Percentiles rank a stretch among this genome's conserved stretches.
phyloP scores from a whole-genome alignment of 202 grass and related monocot genomes.

The Schoenoplectus tabernaemontani region DNA sequence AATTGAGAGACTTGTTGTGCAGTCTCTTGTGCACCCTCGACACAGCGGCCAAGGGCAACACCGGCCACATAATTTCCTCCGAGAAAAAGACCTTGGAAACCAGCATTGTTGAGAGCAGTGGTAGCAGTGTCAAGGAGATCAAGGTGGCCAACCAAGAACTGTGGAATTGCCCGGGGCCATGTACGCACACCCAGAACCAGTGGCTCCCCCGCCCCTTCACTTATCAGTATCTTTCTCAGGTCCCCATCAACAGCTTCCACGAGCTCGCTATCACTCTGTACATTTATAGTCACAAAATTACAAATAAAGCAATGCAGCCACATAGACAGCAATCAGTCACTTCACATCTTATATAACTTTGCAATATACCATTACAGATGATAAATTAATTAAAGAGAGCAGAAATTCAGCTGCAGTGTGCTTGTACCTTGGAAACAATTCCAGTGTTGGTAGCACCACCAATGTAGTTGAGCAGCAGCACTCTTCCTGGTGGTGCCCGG shows the following conservation, averaged over 20 bases:
- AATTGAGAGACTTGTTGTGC: slow-evolving; percentile 56
- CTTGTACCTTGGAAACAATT: slow-evolving; percentile 69
- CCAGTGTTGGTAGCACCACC: slow-evolving; percentile 84
- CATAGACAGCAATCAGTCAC: background rate
- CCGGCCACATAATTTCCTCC: slow-evolving; percentile 87
- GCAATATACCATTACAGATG: background rate
- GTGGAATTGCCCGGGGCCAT: slow-evolving; percentile 89
- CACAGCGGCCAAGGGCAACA: slow-evolving; percentile 76
- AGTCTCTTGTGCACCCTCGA: slow-evolving; percentile 72
- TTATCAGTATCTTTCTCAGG: slow-evolving; percentile 84
- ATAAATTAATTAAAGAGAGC: background rate
- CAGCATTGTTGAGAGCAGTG: slow-evolving; percentile 32
- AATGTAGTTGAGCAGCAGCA: slow-evolving; percentile 88
- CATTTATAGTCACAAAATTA: slow-evolving; percentile 11
- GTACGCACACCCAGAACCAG: slow-evolving; percentile 59
- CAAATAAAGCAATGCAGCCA: background rate
- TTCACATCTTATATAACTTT: background rate
- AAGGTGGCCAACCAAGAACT: slow-evolving; percentile 79
- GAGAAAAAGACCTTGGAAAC: slow-evolving; percentile 55
- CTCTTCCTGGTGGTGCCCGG: slow-evolving; percentile 77
- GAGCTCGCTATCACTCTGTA: slow-evolving; percentile 65
- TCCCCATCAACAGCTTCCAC: slow-evolving; percentile 79
- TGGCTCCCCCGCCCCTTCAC: slow-evolving; percentile 51
- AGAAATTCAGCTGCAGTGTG: background rate
- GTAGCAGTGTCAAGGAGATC: slow-evolving; percentile 58